Percentiles rank a stretch among this genome's conserved stretches.
Conservation (phyloP, 2,329 filamentous ascomycete species). For the Setomelanomma holmii region DNA sequence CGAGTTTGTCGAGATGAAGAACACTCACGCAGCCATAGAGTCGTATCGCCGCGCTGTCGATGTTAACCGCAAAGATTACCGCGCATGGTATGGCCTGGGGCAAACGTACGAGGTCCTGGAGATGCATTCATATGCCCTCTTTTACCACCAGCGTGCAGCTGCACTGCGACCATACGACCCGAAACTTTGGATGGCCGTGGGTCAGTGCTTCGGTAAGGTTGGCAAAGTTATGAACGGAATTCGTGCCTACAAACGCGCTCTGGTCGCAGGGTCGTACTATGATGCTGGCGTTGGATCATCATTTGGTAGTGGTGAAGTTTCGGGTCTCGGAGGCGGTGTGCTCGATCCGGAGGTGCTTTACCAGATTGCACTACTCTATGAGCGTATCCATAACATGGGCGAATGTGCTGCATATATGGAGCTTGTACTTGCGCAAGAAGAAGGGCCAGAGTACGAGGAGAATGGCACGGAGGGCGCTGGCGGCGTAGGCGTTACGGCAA, state of each 20-base stretch:
- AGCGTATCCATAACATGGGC: slow-evolving; percentile 76
- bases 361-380: slow-evolving; percentile 89
- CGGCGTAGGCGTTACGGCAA: slow-evolving; percentile 85
- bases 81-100: slow-evolving; percentile 96
- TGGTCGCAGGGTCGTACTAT: slow-evolving; percentile 87
- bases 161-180: slow-evolving; percentile 93
- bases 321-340: slow-evolving; percentile 56
- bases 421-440: slow-evolving; percentile 89
- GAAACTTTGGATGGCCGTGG: slow-evolving; percentile 99
- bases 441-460: slow-evolving; percentile 62
- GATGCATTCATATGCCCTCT: slow-evolving; percentile 96
- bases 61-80: slow-evolving; percentile 93
- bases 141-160: slow-evolving; percentile 96
- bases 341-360: slow-evolving; percentile 91
- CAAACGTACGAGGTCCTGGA: slow-evolving; percentile 98
- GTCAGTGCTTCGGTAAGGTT: slow-evolving; percentile 89
- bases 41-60: slow-evolving; percentile 95
- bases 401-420: slow-evolving; percentile 96
- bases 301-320: slow-evolving; percentile 56
- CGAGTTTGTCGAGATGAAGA: slow-evolving; percentile 98
- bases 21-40: slow-evolving; percentile 96
- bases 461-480: slow-evolving; percentile 51
- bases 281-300: slow-evolving; percentile 65
- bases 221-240: slow-evolving; percentile 87
- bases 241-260: slow-evolving; percentile 89